Evolutionary conservation across 2,329 filamentous ascomycete species (phyloP).

Genomic region (Aspergillaceae sp.): DNA sequence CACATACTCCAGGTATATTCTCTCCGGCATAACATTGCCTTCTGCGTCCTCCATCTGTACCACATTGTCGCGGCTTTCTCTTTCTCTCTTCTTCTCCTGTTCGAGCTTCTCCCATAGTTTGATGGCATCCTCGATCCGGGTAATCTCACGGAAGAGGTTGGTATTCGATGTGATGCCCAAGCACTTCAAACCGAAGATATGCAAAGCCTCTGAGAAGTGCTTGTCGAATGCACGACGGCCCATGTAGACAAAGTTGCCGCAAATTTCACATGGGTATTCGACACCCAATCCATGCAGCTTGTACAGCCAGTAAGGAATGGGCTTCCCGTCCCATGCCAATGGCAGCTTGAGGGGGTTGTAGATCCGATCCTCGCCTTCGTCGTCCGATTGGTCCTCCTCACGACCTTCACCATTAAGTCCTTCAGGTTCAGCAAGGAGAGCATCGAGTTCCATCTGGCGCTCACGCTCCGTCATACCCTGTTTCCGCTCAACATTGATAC

Average conservation of each 20-base stretch:
- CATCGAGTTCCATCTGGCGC: constrained; percentile 85
- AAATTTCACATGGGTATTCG: constrained; percentile 92
- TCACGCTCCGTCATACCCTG: constrained; percentile 97
- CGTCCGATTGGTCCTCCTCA: constrained; percentile 55
- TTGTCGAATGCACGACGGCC: constrained; percentile 93
- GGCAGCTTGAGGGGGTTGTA: constrained; percentile 97
- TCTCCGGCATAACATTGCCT: constrained; percentile 98
- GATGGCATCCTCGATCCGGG: constrained; percentile 78
- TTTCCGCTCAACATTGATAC: constrained; percentile 89
- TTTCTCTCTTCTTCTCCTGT: constrained; percentile 69
- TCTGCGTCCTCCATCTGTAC: constrained; percentile 98
- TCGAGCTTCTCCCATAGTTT: constrained; percentile 91
- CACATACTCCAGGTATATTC: constrained; percentile 76
- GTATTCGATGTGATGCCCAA: constrained; percentile 81
- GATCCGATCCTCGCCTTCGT: constrained; percentile 75
- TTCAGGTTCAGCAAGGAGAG: constrained; percentile 60
- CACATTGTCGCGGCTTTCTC: constrained; percentile 68
- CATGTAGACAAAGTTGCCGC: constrained; percentile 99
- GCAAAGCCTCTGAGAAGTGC: constrained; percentile 89
- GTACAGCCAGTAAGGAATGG: constrained; percentile 98
- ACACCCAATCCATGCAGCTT: constrained; percentile 91
- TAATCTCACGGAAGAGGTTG: constrained; percentile 87
- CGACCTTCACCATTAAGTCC: constrained; percentile 22
- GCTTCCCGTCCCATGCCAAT: constrained; percentile 95
- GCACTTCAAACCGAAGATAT: constrained; percentile 89